Evolutionary conservation across 768 basidiomycete genomes (phyloP), one percentile per base, ranked within the genome.

Genomic region (Leccinum broughii): DNA sequence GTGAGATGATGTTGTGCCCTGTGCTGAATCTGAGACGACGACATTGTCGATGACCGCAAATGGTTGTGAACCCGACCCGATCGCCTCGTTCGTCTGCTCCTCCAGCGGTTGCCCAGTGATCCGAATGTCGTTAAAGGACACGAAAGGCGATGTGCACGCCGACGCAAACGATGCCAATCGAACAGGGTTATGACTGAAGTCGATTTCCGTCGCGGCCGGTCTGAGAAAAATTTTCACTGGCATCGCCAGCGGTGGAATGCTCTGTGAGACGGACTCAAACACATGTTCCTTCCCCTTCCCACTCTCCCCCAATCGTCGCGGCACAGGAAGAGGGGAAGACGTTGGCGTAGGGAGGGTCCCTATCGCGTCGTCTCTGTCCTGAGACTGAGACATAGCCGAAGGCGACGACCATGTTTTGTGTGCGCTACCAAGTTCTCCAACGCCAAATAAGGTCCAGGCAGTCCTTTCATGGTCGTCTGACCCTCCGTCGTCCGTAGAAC

Each of bases 361-460:
- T 9, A 54, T 39, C 1, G 24, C 24, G n/a, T 35, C 54, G 6
- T 6, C 20, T 51, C n/a, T 52, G 28, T 37, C 15, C 17, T 50
- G 57, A 5, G 58, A 59, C 11, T 58, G 57, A 6, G 58, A 59
- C 11, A 58, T 55, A 2, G 64, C 35, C 20, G 66, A 70, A 26
- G 68, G 63, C 2, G 66, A 66, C 8, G 51, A 41, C 69, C 69
- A 67, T 9, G 56, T 58, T 37, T 62, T 67, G 37, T 34, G 60
- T 5, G 17, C 60, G 6, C 53, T 52, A 4, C 41, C 62, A 9
- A 15, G 75, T 3, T 78, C 76, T 11, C 75, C 70, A 1, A 68
- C 64, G 0, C 81, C 84, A 60, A 88, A 90, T 3, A 89, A 67
- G 4, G 69, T 60, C 63, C 87, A 82, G 0, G 87, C 86, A 7